phyloP scores from a whole-genome alignment of 2,329 filamentous ascomycete species.

The Trichophyton schoenleinii region DNA sequence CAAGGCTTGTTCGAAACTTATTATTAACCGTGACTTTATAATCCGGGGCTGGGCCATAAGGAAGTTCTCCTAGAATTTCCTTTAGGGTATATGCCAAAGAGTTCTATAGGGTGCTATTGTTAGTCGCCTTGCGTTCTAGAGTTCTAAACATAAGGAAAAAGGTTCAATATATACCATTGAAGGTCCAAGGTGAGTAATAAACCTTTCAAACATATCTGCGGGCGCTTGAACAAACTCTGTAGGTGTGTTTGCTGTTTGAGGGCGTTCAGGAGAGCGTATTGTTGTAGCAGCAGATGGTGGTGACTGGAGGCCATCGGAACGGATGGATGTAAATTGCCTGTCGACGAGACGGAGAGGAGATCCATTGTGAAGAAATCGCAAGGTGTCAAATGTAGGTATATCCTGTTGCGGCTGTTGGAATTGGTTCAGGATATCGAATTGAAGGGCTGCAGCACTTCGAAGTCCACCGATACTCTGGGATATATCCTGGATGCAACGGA shows the following conservation, averaged over 20 bases:
- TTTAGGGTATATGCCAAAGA: conserved; percentile 85
- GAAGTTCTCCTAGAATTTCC: conserved; percentile 74
- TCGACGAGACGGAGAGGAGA: conserved; percentile 5
- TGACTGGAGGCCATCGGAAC: background rate
- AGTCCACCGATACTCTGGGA: conserved; percentile 83
- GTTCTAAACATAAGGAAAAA: background rate
- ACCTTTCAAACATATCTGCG: conserved; percentile 79
- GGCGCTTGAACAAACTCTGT: conserved; percentile 31
- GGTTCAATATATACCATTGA: conserved; percentile 51
- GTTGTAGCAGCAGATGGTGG: conserved; percentile 8
- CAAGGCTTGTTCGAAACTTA: conserved; percentile 66
- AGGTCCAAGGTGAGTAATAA: conserved; percentile 77
- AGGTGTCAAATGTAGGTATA: background rate
- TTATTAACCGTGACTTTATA: conserved; percentile 63
- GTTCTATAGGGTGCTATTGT: conserved; percentile 39
- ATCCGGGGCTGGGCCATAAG: conserved; percentile 58
- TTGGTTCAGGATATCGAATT: conserved; percentile 72
- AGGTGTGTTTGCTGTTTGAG: background rate
- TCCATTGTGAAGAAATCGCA: conserved; percentile 6
- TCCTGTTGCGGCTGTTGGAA: conserved; percentile 17
- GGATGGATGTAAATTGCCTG: background rate
- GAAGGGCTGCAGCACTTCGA: conserved; percentile 75
- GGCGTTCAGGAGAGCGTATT: background rate
- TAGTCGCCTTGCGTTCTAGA: conserved; percentile 1
- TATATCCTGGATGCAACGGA: conserved; percentile 71